Evolutionary conservation across 495 filamentous ascomycete species (phyloP), one percentile per base, ranked within the genome.

Genomic region (Xylaria castorea): DNA sequence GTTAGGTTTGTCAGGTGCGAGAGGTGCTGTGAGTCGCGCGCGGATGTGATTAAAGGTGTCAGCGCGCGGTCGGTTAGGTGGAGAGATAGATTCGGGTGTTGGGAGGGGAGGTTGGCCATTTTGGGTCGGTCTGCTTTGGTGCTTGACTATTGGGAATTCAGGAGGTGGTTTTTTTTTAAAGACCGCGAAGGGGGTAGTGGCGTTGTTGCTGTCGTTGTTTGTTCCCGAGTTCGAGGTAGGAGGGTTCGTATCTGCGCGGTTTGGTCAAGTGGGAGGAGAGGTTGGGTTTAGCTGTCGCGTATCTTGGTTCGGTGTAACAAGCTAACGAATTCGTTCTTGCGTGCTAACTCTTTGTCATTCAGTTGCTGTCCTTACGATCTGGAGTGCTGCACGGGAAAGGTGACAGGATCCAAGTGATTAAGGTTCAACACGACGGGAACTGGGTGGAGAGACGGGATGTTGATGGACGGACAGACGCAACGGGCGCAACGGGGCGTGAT

Each of bases 1-100:
- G 83, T 77, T 9, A 86, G 79, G 0, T 74, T 70, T 25, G 80
- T 74, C n/a, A 86, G 78, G 53, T 81, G 73, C 20, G 80, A 75
- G 63, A 77, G 75, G 40, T 76, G 74, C 22, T 65, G 27, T 3
- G 40, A n/a, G 51, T 73, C 64, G 63, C 65, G 75, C 32, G 79
- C 73, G 18, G 83, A 83, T n/a, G 81, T 82, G 48, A 86, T 76
- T 66, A 86, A 76, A n/a, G 83, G 83, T 0, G 81, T 83, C 50
- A 82, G 80, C 44, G 79, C 72, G 53, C 79, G 75, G 77, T 85
- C 83, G 40, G 80, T 74, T 38, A 85, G 82, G 75, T 85, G 82
- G 18, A 83, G 76, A 62, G 80, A 68, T 64, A 83, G 75, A 66
- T 69, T 69, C 7, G 80, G 80, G 75, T 80, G 78, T 66, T 81